Evolutionary conservation across 2,329 filamentous ascomycete species (phyloP), one percentile per base, ranked within the genome.

Genomic region (Teratosphaeria destructans): DNA sequence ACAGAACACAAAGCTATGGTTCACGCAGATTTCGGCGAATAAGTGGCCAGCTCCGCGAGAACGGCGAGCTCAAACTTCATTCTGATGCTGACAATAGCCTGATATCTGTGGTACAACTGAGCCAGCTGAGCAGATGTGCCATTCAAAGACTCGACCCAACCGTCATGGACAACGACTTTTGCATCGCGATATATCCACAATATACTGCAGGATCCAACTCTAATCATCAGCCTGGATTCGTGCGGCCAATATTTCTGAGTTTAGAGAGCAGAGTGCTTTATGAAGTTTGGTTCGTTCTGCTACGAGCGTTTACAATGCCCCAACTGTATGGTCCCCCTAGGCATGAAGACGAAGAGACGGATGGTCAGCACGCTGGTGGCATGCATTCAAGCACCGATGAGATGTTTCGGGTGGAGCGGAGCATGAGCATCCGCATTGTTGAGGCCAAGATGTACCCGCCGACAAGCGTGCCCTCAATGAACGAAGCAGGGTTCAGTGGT

Each of bases 231-330:
- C 66, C 66, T n/a, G 87, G 88, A 6, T 83, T 93, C 32, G 86
- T 90, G 61, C 85, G 89, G n/a, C 93, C 94, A 0, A 86, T 97
- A 39, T 96, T 95, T 71, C 79, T 99, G 37, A 88, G 90, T 3
- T 76, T 96, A 53, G 93, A 97, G 66, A 92, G 85, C 29, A 84
- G 92, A 52, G 85, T 95, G 6, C 79, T 95, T n/a, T 96, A 95
- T 68, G 94, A 99, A 72, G 94, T 96, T 12, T 99, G 94, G 94
- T 93, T 95, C 68, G 92, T 96, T 6, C 78, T 99, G 10, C 74
- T 99, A 34, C 85, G 93, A 63, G 91, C 93, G 0, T 96, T 96
- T 72, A 90, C 93, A 0, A 86, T 95, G 54, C 93, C 94, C 0
- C 91, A 96, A 67, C 80, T 97, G 12, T 97, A 96, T 70, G 89